phyloP scores from a whole-genome alignment of 192 early-diverging fungal species.

The Podila clonocystis region DNA sequence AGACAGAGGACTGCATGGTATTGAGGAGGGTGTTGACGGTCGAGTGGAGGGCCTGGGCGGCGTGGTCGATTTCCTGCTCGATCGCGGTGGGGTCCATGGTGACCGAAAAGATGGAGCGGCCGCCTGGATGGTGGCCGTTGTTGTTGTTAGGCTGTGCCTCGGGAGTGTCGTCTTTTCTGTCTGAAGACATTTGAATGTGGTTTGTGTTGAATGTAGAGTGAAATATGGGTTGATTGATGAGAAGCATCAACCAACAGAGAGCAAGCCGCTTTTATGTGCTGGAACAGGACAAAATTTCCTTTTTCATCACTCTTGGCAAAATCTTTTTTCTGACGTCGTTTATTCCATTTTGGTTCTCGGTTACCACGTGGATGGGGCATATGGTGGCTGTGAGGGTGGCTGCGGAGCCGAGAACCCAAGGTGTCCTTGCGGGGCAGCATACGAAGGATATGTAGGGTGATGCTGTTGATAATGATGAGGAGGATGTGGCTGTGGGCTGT shows the following conservation, averaged over 20 bases:
- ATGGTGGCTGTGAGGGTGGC: background rate
- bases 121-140: slow-evolving; percentile 3
- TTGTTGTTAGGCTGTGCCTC: background rate
- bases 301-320: background rate
- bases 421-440: background rate
- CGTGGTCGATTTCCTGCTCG: slow-evolving; percentile 40
- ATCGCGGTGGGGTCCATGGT: slow-evolving; percentile 42
- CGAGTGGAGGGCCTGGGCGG: slow-evolving; percentile 34
- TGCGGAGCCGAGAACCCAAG: background rate
- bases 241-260: slow-evolving; percentile 6
- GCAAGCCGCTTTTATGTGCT: background rate
- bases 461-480: background rate
- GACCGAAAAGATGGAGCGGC: slow-evolving; percentile 26
- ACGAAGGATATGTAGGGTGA: too few relatives aligned
- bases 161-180: background rate
- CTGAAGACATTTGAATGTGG: background rate
- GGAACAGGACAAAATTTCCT: background rate
- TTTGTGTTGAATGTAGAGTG: background rate
- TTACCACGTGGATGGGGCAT: too few relatives aligned
- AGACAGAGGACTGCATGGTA: slow-evolving; percentile 45
- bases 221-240: background rate
- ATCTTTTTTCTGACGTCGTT: background rate
- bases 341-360: background rate
- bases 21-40: slow-evolving; percentile 35
- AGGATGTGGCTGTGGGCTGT: background rate